Base-by-base conservation (phyloP, 345 rosid genomes). In the Lepidium aucheri region DNA sequence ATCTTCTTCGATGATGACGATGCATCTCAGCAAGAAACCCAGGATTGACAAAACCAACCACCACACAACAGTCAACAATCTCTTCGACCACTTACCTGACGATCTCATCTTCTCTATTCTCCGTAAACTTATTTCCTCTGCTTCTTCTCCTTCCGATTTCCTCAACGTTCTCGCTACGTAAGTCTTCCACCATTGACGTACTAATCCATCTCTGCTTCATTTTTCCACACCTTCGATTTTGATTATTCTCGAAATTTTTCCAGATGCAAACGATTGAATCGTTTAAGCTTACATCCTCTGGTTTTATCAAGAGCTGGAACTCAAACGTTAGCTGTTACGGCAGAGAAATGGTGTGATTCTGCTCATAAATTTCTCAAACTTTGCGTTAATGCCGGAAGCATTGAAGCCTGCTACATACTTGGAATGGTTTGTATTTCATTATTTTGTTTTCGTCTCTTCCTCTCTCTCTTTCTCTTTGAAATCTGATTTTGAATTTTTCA, bases 61-160 rank as follows among this genome's bases (percentile, higher is more conserved):
- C 2, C 46, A 30, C 3, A n/a, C n/a, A n/a, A 58, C 59, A 9
- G 56, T 74, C 7, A 79, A 78, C 62, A 53, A 39, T 71, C 53
- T 59, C 12, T 77, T 87, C 47, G 90, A 87, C 16, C 70, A 74
- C 5, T 57, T 87, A 38, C 94, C 77, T 0, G 90, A 87, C 34
- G 94, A 87, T 70, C 82, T 87, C 46, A 63, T 85, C 32, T 51
- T 83, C 53, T 69, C 53, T 67, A 71, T 87, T 60, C 84, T 87
- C 62, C 34, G 67, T 65, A 81, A 74, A 60, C 94, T 87, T 60
- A 66, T 68, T 67, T 72, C 84, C 53, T 69, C 84, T n/a, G 82
- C 85, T 57, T 81, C 86, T 52, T 76, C 69, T 49, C 90, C 94
- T 24, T 61, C 84, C 0, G 88, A 87, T 72, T 74, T 87, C 63